A percentile compares a stretch with the other conserved stretches of the same genome.
phyloP scores from a whole-genome alignment of 2,329 filamentous ascomycete genomes.

The Fusarium anthophilum region DNA sequence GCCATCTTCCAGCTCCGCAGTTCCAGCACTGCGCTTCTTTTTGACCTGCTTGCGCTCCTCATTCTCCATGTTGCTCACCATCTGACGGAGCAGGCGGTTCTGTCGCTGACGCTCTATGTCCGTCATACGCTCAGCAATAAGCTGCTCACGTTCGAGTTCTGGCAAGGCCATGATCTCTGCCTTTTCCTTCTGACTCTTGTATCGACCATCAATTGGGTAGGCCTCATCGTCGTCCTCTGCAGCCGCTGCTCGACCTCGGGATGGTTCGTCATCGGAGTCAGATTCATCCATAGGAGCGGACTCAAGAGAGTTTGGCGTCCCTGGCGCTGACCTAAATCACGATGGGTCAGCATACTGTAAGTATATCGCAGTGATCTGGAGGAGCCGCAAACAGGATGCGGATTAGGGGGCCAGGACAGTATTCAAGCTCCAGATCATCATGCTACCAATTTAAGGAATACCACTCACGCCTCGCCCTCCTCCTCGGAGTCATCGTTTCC shows the following conservation, averaged over 20 bases:
- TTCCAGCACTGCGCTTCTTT: constrained; percentile 81
- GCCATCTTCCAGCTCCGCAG: constrained; percentile 81
- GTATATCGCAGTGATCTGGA: background rate
- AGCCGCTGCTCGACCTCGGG: constrained; percentile 52
- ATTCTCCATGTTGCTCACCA: constrained; percentile 74
- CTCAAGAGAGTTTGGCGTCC: constrained; percentile 77
- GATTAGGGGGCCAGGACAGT: background rate
- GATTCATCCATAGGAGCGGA: constrained; percentile 93
- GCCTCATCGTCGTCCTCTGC: constrained; percentile 69
- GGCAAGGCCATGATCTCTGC: constrained; percentile 83
- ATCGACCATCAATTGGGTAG: constrained; percentile 90
- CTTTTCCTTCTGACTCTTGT: constrained; percentile 77
- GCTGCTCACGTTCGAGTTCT: constrained; percentile 89
- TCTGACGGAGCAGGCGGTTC: constrained; percentile 81
- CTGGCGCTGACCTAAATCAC: constrained; percentile 69
- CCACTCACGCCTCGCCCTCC: constrained; percentile 64
- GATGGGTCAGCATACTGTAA: constrained; percentile 18
- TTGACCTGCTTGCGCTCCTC: constrained; percentile 63
- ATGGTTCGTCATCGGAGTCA: constrained; percentile 68
- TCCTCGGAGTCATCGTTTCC: constrained; percentile 64
- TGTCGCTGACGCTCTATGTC: constrained; percentile 85
- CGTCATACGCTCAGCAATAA: constrained; percentile 86
- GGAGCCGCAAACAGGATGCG: background rate
- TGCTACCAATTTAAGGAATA: background rate
- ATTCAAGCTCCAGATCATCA: background rate